These are phyloP conservation scores for Penicillium sp. DNA, from an alignment of 2,329 filamentous ascomycete genomes.

Conservation along the genomic window DNA sequence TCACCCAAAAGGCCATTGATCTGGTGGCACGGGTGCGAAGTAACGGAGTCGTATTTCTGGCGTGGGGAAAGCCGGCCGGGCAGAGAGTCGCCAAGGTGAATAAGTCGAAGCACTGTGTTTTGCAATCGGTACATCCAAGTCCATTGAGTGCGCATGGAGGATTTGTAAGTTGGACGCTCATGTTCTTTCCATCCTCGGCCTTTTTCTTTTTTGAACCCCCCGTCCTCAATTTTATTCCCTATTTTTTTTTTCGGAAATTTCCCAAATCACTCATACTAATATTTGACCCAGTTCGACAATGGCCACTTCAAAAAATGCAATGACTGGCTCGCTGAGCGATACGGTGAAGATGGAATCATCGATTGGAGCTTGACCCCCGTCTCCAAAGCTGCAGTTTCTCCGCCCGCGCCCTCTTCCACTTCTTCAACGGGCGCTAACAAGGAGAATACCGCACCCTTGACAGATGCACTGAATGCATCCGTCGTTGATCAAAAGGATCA, in stretches of 20 bases:
- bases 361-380: slow-evolving; percentile 66
- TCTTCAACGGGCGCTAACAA: slow-evolving; percentile 10
- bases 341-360: slow-evolving; percentile 73
- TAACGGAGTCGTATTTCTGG: slow-evolving; percentile 84
- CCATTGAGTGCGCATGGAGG: slow-evolving; percentile 79
- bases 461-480: slow-evolving; percentile 1
- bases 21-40: slow-evolving; percentile 70
- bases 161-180: slow-evolving; percentile 50
- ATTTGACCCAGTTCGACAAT: slow-evolving; percentile 33
- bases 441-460: slow-evolving; percentile 17
- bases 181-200: slow-evolving; percentile 10
- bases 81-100: slow-evolving; percentile 72
- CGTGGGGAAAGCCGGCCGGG: slow-evolving; percentile 83
- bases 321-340: slow-evolving; percentile 67
- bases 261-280: background rate
- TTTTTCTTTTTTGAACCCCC: background rate
- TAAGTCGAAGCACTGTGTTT: slow-evolving; percentile 66
- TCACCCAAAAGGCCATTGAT: slow-evolving; percentile 90
- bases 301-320: slow-evolving; percentile 46
- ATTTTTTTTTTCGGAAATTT: too few species aligned
- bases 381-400: slow-evolving; percentile 10
- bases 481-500: background rate
- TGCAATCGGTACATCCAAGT: slow-evolving; percentile 85
- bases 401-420: background rate
- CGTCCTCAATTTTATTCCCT: too few species aligned